Base-by-base conservation (phyloP, 148 eudicot species). In the Arbutus unedo region DNA sequence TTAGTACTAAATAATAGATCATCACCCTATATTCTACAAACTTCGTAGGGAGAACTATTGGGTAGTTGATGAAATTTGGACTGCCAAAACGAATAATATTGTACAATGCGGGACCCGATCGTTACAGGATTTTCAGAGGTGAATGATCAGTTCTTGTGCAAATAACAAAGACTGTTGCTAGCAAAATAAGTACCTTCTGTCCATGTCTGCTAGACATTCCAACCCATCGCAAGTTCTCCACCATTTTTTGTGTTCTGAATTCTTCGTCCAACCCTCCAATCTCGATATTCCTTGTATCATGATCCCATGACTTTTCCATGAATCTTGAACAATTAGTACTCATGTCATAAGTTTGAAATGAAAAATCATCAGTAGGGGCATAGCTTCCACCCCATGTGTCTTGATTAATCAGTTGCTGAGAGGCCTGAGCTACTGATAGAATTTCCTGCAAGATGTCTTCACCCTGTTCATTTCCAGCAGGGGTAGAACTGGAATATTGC, bases 381-480 rank as follows among this genome's bases (percentile, higher is more conserved):
- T 81, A 81, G 76, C 86, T 85, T 43, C 66, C 47, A 5, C 79
- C 84, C 87, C 83, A 87, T 38, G 82, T 18, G 41, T 86, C 82
- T 56, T 91, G 84, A 80, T 82, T 87, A 4, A 84, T 82, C 55
- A 84, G 78, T 57, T 87, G 88, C 56, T 87, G 91, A 82, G 92
- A 91, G 11, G 88, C 89, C 85, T 93, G 97, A 86, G 97, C 94
- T 19, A 95, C 93, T 0, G 95, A 91, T 55, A 95, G 90, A 66
- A 91, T 95, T 68, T 91, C 92, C 70, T 89, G 91, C 50, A 87
- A 81, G 3, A 86, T 88, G 82, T 91, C 91, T 2, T 85, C 87
- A 8, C 25, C 76, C 4, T 76, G 83, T 6, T 21, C 78, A 47
- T 76, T 88, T 18, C 19, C 74, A 10, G 43, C 74, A 23, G 55